Base-by-base conservation (phyloP, 2,329 filamentous ascomycete species). In the Myriangium duriaei region DNA sequence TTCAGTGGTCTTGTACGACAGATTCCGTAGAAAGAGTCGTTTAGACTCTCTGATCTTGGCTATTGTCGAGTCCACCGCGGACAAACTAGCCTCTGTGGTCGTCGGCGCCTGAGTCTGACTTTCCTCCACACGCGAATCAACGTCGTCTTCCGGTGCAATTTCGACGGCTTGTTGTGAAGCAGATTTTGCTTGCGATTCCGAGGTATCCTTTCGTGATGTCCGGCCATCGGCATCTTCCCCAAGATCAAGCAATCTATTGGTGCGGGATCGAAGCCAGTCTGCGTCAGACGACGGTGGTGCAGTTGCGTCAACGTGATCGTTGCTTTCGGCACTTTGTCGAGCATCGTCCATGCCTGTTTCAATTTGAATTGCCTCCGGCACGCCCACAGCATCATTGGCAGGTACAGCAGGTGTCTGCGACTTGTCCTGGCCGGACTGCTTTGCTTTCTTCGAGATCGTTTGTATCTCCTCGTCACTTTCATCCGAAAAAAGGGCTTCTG, bases 231-330 rank as follows among this genome's bases (percentile, higher is more conserved):
- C 79, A 30, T 84, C 80, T 50, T 93, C 84, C 38, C 87, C 68
- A 17, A 96, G 66, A 56, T 88, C 91, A 35, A 95, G 68, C 34
- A 93, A 65, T 50, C 88, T 74, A 60, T 79, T 95, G 11, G 87
- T 96, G 49, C 82, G 76, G 45, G 82, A 88, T 41, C 88, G 77
- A 49, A 95, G 68, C 91, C 91, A 98, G 59, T 96, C 87, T 43
- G 79, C 76, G 60, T 95, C 86, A 14, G 80, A 79, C 3, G 77
- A 67, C 35, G 65, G 53, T 15, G 56, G 17, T 4, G 15, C 33
- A 3, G 41, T 37, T 11, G 24, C n/a, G 5, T 35, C 51, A 34
- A 53, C 51, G 14, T 48, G 54, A 40, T 48, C 51, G 41, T 43
- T 26, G 18, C 33, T 14, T 6, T 40, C 43, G 45, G 47, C 33